Base-by-base conservation (phyloP, 140 eudicot species). In the Erigeron philadelphicus region DNA sequence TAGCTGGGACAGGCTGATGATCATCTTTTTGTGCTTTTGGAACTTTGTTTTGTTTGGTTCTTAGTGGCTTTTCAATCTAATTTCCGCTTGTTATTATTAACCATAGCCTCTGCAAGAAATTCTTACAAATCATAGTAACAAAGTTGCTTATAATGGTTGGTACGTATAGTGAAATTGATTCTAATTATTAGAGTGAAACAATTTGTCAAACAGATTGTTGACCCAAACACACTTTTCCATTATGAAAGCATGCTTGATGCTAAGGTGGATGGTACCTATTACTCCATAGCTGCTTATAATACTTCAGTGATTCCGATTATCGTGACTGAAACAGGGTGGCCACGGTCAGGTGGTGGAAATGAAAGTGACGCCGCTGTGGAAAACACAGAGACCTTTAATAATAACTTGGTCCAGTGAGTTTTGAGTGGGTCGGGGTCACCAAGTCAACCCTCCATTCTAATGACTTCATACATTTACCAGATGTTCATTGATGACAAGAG, bases 261-360 rank as follows among this genome's bases (percentile, higher is more conserved):
- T 63, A 81, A 87, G 90, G 92, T 90, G 72, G 97, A 90, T 81
- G 95, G 95, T 42, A 58, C 90, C n/a, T 90, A 90, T 72, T 75
- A 85, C 80, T 81, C 95, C 15, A 87, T 87, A 19, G 76, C 84
- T 8, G 82, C 94, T 49, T 73, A 53, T 57, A 74, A 83, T 47
- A 64, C 81, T 15, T 80, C 95, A 0, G 82, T 64, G 21, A 82
- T 87, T 76, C 95, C 95, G 0, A 40, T 90, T 59, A 84, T 90
- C 5, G 97, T 87, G 62, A 90, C 94, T 0, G 90, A 90, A 80
- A 76, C 97, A 8, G 97, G 97, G 41, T 90, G 97, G 97, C 97
- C 97, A 9, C 85, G 84, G 81, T 53, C 78, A 4, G 96, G 97
- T 41, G 88, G 79, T 6, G 71, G 81, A 71, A 85, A 76, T 11